Evolutionary conservation across 441 rosid genomes (phyloP).

Genomic region (Aquilaria agallochum): DNA sequence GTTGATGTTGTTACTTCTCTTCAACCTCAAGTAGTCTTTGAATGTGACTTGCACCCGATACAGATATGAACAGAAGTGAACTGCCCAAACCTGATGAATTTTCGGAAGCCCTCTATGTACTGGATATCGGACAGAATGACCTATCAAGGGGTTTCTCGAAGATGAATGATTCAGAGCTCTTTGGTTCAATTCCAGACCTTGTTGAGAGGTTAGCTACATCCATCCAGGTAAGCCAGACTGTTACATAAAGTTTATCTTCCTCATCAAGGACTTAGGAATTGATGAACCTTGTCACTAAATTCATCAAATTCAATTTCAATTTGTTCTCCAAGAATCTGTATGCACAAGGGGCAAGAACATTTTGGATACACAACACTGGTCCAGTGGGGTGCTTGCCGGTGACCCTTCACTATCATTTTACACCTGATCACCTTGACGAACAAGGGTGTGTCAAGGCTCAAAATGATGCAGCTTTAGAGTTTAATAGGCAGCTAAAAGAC

Average conservation of each 20-base stretch:
- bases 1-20: neutral
- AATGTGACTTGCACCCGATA: slow-evolving; percentile 32
- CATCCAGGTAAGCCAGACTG: slow-evolving; percentile 45
- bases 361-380: slow-evolving; percentile 72
- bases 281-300: neutral
- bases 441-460: slow-evolving; percentile 45
- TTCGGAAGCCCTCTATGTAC: slow-evolving; percentile 70
- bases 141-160: slow-evolving; percentile 73
- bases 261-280: no score
- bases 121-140: slow-evolving; percentile 94
- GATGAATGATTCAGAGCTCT: slow-evolving; percentile 55
- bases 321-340: slow-evolving; percentile 45
- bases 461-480: slow-evolving; percentile 53
- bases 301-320: neutral
- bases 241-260: no score
- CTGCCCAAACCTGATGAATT: slow-evolving; percentile 73
- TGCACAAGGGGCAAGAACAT: slow-evolving; percentile 68
- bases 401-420: slow-evolving; percentile 49
- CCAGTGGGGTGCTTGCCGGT: slow-evolving; percentile 71
- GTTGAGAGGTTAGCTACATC: slow-evolving; percentile 70
- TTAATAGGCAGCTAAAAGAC: slow-evolving; percentile 52
- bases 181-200: slow-evolving; percentile 56
- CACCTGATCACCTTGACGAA: slow-evolving; percentile 44
- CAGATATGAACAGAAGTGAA: slow-evolving; percentile 30
- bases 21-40: neutral